phyloP scores from a whole-genome alignment of 768 basidiomycete species.

The Neoboletus magnificus region DNA sequence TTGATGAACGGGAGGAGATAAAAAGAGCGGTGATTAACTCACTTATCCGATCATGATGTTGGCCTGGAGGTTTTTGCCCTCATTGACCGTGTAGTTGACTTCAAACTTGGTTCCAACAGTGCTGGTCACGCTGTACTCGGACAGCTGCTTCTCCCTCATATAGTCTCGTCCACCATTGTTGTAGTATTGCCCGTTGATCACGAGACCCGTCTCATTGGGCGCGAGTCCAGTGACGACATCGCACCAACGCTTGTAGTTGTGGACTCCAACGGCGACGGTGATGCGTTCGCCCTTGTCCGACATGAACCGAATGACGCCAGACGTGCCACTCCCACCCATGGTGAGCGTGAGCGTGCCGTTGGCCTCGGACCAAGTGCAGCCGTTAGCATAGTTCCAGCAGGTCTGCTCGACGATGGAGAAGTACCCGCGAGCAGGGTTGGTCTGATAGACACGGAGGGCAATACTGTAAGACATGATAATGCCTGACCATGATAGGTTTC shows the following conservation, averaged over 20 bases:
- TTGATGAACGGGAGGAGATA: background rate
- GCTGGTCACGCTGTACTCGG: slow-evolving; percentile 6
- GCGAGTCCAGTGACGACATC: slow-evolving; percentile 35
- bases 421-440: slow-evolving; percentile 3
- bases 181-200: slow-evolving; percentile 32
- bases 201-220: slow-evolving; percentile 19
- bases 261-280: slow-evolving; percentile 36
- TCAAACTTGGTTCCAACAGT: background rate
- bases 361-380: slow-evolving; percentile 29
- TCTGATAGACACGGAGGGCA: slow-evolving; percentile 4
- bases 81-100: background rate
- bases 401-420: too few relatives aligned
- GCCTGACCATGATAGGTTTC: background rate
- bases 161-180: background rate
- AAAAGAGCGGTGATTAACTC: background rate
- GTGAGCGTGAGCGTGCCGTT: slow-evolving; percentile 26
- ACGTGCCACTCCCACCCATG: slow-evolving; percentile 40
- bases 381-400: slow-evolving; percentile 2
- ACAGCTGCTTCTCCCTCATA: slow-evolving; percentile 6
- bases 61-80: slow-evolving; percentile 8
- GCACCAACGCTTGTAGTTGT: slow-evolving; percentile 40
- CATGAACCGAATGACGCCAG: slow-evolving; percentile 35
- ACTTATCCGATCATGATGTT: slow-evolving; percentile 5
- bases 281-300: slow-evolving; percentile 30
- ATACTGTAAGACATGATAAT: too few relatives aligned